Conservation (phyloP, 2,329 filamentous ascomycete genomes). For the Macroventuria anomochaeta region DNA sequence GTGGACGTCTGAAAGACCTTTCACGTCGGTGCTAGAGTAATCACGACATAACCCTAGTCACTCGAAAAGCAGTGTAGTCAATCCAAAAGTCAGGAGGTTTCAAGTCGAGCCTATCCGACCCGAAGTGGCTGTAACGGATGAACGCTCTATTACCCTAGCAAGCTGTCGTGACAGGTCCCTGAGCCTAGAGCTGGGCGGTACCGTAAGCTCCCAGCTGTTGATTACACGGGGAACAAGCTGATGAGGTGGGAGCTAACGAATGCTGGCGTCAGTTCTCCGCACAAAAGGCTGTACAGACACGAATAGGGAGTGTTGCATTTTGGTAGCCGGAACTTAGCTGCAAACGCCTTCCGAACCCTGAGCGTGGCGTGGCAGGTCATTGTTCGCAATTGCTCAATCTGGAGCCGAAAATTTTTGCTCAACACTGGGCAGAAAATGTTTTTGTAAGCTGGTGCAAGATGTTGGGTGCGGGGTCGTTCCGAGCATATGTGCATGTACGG, state of each 20-base stretch:
- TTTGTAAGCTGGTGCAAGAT: conserved; percentile 13
- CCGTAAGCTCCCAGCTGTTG: conserved; percentile 16
- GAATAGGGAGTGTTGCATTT: conserved; percentile 14
- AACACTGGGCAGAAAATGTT: not conserved
- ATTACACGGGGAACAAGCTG: conserved; percentile 27
- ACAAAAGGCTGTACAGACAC: conserved; percentile 27
- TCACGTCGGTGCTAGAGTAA: not conserved
- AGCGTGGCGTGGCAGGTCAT: conserved; percentile 22
- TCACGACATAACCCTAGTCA: not conserved
- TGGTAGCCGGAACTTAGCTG: conserved; percentile 17
- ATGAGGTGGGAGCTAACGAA: conserved; percentile 20
- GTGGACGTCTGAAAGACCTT: not conserved
- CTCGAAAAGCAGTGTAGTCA: not conserved
- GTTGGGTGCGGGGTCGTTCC: conserved; percentile 11
- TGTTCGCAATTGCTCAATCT: not conserved
- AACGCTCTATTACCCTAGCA: conserved; percentile 38
- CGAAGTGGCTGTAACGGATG: conserved; percentile 30
- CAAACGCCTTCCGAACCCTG: conserved; percentile 5
- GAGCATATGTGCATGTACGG: not conserved
- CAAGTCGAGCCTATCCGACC: conserved; percentile 25
- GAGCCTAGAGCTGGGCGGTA: conserved; percentile 17
- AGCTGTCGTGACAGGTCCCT: conserved; percentile 3
- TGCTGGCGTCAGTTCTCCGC: conserved; percentile 31
- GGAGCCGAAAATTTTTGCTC: not conserved
- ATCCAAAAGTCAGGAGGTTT: conserved; percentile 1